These are phyloP conservation scores for Aspergillus spinulosporus DNA, from an alignment of 2,329 filamentous ascomycete genomes.

Conservation along the genomic window DNA sequence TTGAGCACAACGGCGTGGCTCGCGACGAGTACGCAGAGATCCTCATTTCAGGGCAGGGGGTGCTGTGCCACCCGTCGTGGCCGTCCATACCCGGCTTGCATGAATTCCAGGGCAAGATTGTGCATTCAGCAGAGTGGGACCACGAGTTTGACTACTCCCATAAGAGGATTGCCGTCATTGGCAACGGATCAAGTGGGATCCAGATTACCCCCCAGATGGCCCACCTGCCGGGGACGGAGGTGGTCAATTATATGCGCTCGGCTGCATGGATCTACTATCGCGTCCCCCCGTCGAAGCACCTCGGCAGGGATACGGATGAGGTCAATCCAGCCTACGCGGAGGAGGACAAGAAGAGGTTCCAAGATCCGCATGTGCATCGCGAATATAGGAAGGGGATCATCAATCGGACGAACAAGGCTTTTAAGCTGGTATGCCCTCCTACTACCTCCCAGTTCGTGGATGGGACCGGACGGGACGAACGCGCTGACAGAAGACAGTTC, in stretches of 20 bases:
- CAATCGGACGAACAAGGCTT: slow-evolving; percentile 21
- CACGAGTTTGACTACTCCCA: slow-evolving; percentile 21
- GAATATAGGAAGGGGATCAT: slow-evolving; percentile 39
- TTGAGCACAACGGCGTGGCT: slow-evolving; percentile 29
- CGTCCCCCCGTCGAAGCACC: slow-evolving; percentile 24
- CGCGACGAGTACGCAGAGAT: slow-evolving; percentile 37
- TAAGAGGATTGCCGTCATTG: slow-evolving; percentile 28
- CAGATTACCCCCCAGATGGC: slow-evolving; percentile 36
- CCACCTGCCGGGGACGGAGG: slow-evolving; percentile 26
- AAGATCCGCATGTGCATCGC: slow-evolving; percentile 34
- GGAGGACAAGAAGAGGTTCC: slow-evolving; percentile 26
- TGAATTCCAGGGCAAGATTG: slow-evolving; percentile 31
- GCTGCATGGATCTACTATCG: slow-evolving; percentile 31
- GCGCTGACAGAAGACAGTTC: slow-evolving; percentile 13
- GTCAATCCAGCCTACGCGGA: slow-evolving; percentile 30
- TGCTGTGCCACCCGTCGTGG: slow-evolving; percentile 28
- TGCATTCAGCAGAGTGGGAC: slow-evolving; percentile 37
- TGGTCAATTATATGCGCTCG: slow-evolving; percentile 32
- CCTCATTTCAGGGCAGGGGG: slow-evolving; percentile 36
- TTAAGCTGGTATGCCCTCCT: slow-evolving; percentile 17
- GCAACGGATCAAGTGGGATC: slow-evolving; percentile 34
- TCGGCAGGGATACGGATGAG: slow-evolving; percentile 26
- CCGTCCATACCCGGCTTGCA: slow-evolving; percentile 30
- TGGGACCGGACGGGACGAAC: too few species aligned
- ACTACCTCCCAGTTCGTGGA: background rate